These are phyloP conservation scores for Neonectria sp. DNA, from an alignment of 2,329 filamentous ascomycete species.

Conservation along the genomic window DNA sequence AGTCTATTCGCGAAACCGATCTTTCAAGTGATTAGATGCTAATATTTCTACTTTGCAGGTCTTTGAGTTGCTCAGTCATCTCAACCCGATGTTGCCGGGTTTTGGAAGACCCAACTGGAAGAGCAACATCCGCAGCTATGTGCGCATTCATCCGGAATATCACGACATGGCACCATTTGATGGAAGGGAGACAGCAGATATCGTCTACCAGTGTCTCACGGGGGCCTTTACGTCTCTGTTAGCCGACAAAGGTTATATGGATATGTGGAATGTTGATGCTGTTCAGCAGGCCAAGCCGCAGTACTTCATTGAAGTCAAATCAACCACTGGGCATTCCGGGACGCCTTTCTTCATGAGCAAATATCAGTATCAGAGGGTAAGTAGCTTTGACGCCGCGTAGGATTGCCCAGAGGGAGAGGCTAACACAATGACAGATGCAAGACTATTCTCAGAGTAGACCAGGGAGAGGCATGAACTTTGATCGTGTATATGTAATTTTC, in stretches of 20 bases:
- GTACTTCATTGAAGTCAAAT: slow-evolving; percentile 60
- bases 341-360: background rate
- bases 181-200: slow-evolving; percentile 18
- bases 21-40: too few species aligned
- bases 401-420: background rate
- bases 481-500: slow-evolving; percentile 7
- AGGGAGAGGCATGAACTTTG: background rate
- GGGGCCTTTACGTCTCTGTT: too few species aligned
- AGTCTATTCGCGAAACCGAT: background rate
- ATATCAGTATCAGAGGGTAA: slow-evolving; percentile 1
- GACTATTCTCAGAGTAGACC: background rate
- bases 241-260: too few species aligned
- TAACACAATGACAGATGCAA: background rate
- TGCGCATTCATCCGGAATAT: too few species aligned
- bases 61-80: too few species aligned
- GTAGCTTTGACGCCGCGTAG: background rate
- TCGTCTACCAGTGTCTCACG: slow-evolving; percentile 16
- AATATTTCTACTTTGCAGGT: slow-evolving; percentile 17
- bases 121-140: too few species aligned
- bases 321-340: background rate
- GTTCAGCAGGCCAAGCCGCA: slow-evolving; percentile 40
- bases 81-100: too few species aligned
- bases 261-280: too few species aligned
- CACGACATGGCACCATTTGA: too few species aligned
- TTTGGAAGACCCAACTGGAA: too few species aligned